Percentiles rank a stretch among this genome's conserved stretches.
phyloP scores from a whole-genome alignment of 1,284 basidiomycete species.

The Quambalaria eucalypti region DNA sequence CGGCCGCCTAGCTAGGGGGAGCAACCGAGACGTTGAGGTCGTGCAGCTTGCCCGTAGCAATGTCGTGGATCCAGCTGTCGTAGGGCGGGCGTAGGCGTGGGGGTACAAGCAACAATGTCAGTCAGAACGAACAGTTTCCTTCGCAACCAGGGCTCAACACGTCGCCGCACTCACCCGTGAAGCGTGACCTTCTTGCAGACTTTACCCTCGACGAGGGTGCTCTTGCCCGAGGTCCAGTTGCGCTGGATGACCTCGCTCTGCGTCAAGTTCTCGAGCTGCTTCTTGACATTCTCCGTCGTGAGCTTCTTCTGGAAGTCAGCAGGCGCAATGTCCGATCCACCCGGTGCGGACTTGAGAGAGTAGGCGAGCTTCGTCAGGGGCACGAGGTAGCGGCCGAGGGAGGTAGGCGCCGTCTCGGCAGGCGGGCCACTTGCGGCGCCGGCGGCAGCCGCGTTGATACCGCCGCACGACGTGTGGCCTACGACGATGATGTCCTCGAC shows the following conservation, averaged over 20 bases:
- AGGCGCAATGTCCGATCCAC: background rate
- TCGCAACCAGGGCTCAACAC: background rate
- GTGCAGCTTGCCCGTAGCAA: slow-evolving; percentile 26
- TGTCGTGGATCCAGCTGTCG: slow-evolving; percentile 35
- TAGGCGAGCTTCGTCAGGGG: slow-evolving; percentile 30
- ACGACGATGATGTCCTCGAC: slow-evolving; percentile 70
- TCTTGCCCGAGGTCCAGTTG: slow-evolving; percentile 62
- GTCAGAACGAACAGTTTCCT: background rate
- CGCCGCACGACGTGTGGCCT: slow-evolving; percentile 49
- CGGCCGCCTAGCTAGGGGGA: background rate
- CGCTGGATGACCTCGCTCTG: slow-evolving; percentile 57
- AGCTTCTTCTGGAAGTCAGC: slow-evolving; percentile 10
- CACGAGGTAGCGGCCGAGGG: slow-evolving; percentile 34
- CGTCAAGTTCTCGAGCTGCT: slow-evolving; percentile 65
- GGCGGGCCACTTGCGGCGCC: slow-evolving; percentile 7
- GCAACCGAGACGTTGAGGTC: slow-evolving; percentile 14
- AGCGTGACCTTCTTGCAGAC: slow-evolving; percentile 38
- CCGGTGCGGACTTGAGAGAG: background rate
- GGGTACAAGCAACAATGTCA: too few relatives aligned
- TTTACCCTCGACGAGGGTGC: slow-evolving; percentile 41
- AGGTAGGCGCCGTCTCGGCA: slow-evolving; percentile 11
- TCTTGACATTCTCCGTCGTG: slow-evolving; percentile 55
- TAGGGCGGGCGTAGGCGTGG: too few relatives aligned
- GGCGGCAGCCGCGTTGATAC: slow-evolving; percentile 43
- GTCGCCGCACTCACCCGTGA: slow-evolving; percentile 21